These are phyloP conservation scores for Blepharisma undulans DNA, from an alignment of 169 alveolate species.

Conservation along the genomic window DNA sequence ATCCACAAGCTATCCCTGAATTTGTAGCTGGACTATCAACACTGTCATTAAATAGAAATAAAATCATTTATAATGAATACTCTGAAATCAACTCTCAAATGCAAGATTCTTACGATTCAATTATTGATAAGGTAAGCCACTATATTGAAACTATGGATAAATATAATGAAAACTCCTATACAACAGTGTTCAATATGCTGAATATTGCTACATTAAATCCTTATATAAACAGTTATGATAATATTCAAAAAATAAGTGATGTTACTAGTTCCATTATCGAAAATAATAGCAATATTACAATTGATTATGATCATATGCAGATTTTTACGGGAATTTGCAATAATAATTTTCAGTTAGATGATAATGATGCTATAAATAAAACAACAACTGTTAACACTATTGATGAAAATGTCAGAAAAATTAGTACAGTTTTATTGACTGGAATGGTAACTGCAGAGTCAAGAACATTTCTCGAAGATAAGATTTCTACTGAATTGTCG, in stretches of 20 bases:
- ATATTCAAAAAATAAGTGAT: background rate
- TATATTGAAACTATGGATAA: background rate
- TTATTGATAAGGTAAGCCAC: background rate
- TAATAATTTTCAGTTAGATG: background rate
- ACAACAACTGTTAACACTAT: background rate
- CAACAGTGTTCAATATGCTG: background rate
- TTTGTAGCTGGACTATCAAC: background rate
- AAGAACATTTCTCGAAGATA: background rate
- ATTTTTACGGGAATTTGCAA: background rate
- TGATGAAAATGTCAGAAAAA: background rate
- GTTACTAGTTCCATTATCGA: no score
- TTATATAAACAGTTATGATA: background rate
- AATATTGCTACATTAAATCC: background rate
- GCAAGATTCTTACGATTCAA: background rate
- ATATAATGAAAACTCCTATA: background rate
- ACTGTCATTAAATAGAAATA: background rate
- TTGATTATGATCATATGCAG: background rate
- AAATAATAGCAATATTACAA: background rate
- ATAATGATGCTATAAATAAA: background rate
- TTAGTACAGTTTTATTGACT: background rate
- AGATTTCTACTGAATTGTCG: background rate
- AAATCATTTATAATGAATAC: background rate
- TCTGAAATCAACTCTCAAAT: background rate
- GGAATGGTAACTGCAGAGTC: background rate
- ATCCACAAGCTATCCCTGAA: background rate